Evolutionary conservation across 495 filamentous ascomycete genomes (phyloP), one percentile per base, ranked within the genome.

Genomic region (Neurospora intermedia): DNA sequence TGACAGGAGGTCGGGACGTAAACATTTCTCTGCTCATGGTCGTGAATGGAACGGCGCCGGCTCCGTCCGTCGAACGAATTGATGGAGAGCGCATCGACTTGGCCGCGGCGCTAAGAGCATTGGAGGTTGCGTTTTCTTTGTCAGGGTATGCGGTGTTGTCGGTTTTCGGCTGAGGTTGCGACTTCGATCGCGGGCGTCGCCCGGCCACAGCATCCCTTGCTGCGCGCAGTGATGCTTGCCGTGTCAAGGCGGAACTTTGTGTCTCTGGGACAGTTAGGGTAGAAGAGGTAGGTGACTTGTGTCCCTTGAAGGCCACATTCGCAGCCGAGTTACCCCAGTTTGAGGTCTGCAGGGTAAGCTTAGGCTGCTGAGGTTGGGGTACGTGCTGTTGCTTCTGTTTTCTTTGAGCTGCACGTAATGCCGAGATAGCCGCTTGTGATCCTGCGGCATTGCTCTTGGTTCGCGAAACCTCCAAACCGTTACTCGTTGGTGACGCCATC

Each of bases 171-270:
- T 81, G 73, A 1, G 92, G 92, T 11, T 86, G 85, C 6, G 93
- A 94, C 15, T 88, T 88, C 8, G 93, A 87, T 78, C 94, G 83
- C 76, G 83, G 86, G 66, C 93, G 82, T 15, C 69, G 78, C 71
- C 84, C 88, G 40, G 88, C 84, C 82, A 93, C 89, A 8, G 94
- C 92, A 31, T 89, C 92, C 20, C 89, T 90, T 8, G 93, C 93
- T 39, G 93, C 94, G 69, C 85, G 78, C 71, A 92, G 81, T 31
- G 94, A 92, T 62, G 86, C 88, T 71, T 86, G 87, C 1, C 83
- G 84, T 20, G 71, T 71, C 27, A 78, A 74, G 40, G 6, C 74
- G 23, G 72, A 72, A 18, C 42, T 70, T 71, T 73, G 75, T 6
- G 70, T 70, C 40, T 43, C 70, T 72, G 23, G 70, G 9, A 66